phyloP scores from a whole-genome alignment of 179 eudicot genomes.

The Spinacia oleracea region DNA sequence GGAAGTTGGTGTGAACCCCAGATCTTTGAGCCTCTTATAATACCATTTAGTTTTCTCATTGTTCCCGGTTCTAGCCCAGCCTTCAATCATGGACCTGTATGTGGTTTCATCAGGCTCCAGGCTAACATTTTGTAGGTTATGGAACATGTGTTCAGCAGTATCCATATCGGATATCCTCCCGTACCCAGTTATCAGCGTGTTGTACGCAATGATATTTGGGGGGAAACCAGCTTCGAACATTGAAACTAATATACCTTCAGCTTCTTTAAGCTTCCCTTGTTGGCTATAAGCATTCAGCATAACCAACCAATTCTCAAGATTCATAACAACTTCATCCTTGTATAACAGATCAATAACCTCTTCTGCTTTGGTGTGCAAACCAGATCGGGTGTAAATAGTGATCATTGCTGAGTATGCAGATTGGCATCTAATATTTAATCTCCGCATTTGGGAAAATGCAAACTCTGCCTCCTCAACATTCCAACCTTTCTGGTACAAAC shows the following conservation, averaged over 20 bases:
- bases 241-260: conserved; percentile 52
- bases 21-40: conserved; percentile 55
- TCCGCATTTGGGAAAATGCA: conserved; percentile 69
- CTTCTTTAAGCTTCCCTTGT: conserved; percentile 78
- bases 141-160: conserved; percentile 55
- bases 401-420: conserved; percentile 93
- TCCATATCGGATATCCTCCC: conserved; percentile 70
- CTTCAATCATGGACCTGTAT: conserved; percentile 95
- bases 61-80: conserved; percentile 76
- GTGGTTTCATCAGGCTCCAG: conserved; percentile 83
- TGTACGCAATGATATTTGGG: conserved; percentile 77
- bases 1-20: conserved; percentile 73
- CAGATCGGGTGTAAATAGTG: conserved; percentile 80
- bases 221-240: conserved; percentile 64
- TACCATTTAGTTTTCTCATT: conserved; percentile 57
- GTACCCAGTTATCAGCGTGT: conserved; percentile 81
- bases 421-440: conserved; percentile 48
- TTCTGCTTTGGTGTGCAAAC: conserved; percentile 72
- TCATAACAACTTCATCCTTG: conserved; percentile 55
- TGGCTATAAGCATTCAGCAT: conserved; percentile 84
- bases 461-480: conserved; percentile 76
- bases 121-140: conserved; percentile 43
- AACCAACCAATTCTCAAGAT: conserved; percentile 87
- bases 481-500: conserved; percentile 74
- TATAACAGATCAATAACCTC: conserved; percentile 50